Conservation (phyloP, 345 rosid species). For the Lepidium didymum region DNA sequence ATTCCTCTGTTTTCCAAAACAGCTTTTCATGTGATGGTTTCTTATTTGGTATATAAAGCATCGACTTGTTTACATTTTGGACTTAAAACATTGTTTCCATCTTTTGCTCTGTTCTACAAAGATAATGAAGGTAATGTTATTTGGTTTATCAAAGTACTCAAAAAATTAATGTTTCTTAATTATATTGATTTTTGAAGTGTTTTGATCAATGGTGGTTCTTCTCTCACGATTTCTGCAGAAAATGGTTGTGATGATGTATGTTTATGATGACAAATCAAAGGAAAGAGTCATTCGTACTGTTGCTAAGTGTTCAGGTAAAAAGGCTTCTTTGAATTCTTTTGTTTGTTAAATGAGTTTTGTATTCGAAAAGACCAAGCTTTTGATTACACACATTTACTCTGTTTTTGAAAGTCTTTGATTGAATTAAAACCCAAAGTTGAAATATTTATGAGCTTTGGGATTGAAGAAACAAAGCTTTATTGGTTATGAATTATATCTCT, state of each 20-base stretch:
- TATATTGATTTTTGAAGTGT: background rate
- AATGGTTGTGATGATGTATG: constrained; percentile 47
- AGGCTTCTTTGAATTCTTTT: background rate
- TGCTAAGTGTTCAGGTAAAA: constrained; percentile 40
- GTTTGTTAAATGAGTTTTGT: background rate
- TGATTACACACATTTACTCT: background rate
- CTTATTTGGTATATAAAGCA: background rate
- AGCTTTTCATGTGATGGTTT: background rate
- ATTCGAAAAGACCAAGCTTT: background rate
- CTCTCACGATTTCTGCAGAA: constrained; percentile 38
- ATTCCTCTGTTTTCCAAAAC: too few relatives aligned
- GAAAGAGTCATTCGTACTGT: constrained; percentile 49
- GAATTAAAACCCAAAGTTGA: too few relatives aligned
- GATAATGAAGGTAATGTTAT: constrained; percentile 10
- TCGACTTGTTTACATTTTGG: background rate
- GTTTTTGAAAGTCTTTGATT: background rate
- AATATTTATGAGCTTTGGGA: too few relatives aligned
- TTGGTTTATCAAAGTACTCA: background rate
- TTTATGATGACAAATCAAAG: constrained; percentile 44
- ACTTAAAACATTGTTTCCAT: background rate
- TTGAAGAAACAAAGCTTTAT: too few relatives aligned
- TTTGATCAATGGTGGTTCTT: background rate
- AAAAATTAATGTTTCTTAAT: background rate
- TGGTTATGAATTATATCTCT: too few relatives aligned
- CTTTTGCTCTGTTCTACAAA: background rate